phyloP scores from a whole-genome alignment of 208 protist genomes.

The Vickermania spadyakhi region DNA sequence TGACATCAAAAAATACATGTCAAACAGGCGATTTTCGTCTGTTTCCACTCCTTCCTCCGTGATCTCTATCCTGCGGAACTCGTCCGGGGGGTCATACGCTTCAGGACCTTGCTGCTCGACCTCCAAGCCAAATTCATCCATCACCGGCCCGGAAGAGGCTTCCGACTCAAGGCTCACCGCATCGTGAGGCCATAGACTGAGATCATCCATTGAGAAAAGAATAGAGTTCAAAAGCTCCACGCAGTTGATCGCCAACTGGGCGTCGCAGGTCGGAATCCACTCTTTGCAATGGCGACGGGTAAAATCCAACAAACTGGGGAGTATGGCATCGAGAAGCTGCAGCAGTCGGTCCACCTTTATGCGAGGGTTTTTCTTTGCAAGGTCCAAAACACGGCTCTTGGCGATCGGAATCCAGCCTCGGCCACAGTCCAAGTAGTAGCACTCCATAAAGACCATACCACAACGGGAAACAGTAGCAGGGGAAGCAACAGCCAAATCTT shows the following conservation, averaged over 20 bases:
- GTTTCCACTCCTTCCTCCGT: conserved; percentile 24
- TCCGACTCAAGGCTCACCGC: conserved; percentile 7
- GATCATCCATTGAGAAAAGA: conserved; percentile 37
- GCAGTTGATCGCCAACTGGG: conserved; percentile 84
- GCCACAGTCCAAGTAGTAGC: conserved; percentile 83
- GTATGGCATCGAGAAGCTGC: conserved; percentile 55
- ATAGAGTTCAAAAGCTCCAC: conserved; percentile 87
- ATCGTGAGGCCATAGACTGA: conserved; percentile 31
- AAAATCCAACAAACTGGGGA: conserved; percentile 83
- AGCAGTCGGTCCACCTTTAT: conserved; percentile 58
- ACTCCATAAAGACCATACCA: conserved; percentile 98
- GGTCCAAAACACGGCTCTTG: conserved; percentile 44
- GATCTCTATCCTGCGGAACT: conserved; percentile 64
- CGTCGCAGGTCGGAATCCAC: conserved; percentile 85
- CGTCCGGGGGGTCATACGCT: conserved; percentile 37
- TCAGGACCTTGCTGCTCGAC: conserved; percentile 5
- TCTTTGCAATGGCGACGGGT: conserved; percentile 82
- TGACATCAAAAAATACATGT: conserved; percentile 93
- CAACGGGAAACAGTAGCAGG: conserved; percentile 98
- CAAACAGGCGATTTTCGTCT: conserved; percentile 69
- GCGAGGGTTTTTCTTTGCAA: conserved; percentile 26
- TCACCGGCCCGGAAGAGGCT: conserved; percentile 14
- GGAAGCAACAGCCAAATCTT: conserved; percentile 95
- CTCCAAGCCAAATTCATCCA: conserved; percentile 15
- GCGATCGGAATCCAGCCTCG: conserved; percentile 87